Conservation (phyloP, 495 filamentous ascomycete genomes). For the Tuber indicum region DNA sequence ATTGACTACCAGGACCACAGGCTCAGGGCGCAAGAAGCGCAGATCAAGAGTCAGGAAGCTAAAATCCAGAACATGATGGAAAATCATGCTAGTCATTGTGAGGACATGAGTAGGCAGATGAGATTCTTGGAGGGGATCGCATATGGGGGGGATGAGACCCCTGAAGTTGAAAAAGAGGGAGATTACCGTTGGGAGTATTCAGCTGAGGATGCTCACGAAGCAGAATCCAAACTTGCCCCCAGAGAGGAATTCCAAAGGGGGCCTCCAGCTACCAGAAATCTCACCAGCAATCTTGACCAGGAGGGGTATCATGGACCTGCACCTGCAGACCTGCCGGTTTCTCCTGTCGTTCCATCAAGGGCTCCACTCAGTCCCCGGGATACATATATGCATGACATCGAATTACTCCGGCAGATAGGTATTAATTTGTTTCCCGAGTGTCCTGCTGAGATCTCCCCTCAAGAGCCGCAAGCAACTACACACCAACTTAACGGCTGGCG, state of each 20-base stretch:
- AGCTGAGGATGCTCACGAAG: background rate
- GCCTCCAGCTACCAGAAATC: background rate
- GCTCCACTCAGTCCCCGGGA: background rate
- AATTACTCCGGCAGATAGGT: background rate
- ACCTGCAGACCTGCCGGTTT: background rate
- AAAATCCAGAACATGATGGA: background rate
- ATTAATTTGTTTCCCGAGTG: background rate
- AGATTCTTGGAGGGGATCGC: background rate
- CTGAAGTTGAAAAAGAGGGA: background rate
- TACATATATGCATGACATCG: background rate
- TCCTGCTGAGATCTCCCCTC: background rate
- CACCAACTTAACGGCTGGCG: background rate
- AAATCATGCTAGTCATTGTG: background rate
- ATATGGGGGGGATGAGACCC: background rate
- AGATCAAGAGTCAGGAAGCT: background rate
- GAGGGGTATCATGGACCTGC: background rate
- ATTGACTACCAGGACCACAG: background rate
- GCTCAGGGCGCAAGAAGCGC: background rate
- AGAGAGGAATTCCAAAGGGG: background rate
- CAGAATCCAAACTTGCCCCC: background rate
- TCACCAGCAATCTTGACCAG: background rate
- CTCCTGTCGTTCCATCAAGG: background rate
- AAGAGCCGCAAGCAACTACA: background rate
- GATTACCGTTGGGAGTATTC: too few relatives aligned
- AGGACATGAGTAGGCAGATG: background rate